Evolutionary conservation across 2,329 filamentous ascomycete species (phyloP), one percentile per base, ranked within the genome.

Genomic region (Rhinocladiella mackenziei): DNA sequence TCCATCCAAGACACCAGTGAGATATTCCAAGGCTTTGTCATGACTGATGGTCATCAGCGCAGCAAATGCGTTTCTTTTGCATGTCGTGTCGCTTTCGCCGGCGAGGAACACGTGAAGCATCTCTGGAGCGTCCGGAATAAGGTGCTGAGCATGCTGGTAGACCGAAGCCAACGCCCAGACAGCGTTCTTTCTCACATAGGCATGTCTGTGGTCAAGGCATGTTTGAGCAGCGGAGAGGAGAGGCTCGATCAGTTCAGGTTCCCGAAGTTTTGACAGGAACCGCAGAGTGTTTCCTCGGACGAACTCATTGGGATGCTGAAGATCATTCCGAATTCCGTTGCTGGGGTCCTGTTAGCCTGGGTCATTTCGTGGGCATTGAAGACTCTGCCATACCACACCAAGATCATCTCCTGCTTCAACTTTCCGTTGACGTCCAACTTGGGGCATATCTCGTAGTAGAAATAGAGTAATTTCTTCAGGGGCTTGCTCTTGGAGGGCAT

Each of bases 361-460:
- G n/a, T n/a, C n/a, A n/a, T n/a, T n/a, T n/a, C n/a, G n/a, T n/a
- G 14, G 18, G 33, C 31, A 15, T 36, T 14, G 58, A 66, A 65
- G n/a, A n/a, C n/a, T n/a, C n/a, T n/a, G n/a, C n/a, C 75, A 57
- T 71, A 96, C 91, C 92, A 98, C 60, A 98, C 92, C 62, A 98
- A 73, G 66, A 98, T 98, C 88, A 96, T 97, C 72, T 98, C 92
- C 71, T 98, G 92, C 76, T 96, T 96, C 55, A 98, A 74, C 77
- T 97, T 98, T 62, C 92, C 92, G 63, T 76, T 83, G 41, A 83
- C 76, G 68, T 98, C 92, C 46, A 89, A 82, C 73, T 98, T 98
- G 29, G 91, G 92, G 67, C 92, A 97, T 41, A 58, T 54, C 71
- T 98, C 92, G 66, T 97, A 96, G 74, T 98, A 98, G 68, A 98